Conservation (phyloP, 306 rosid genomes). For the Cucurbita maxima region DNA sequence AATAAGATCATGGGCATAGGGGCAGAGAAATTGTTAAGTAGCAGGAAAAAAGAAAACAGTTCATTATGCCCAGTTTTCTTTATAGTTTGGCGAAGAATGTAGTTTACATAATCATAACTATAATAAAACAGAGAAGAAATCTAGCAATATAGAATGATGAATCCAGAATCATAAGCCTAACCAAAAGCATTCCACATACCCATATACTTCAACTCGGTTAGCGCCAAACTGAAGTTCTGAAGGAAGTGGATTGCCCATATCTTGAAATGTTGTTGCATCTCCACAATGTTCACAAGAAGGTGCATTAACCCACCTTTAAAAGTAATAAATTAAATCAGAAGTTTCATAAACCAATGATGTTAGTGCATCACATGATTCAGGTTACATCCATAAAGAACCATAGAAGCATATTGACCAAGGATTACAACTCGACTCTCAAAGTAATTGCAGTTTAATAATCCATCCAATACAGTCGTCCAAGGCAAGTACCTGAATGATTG, state of each 20-base stretch:
- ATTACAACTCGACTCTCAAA: neutral
- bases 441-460: neutral
- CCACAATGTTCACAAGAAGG: slow-evolving; percentile 79
- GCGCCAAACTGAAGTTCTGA: slow-evolving; percentile 50
- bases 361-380: neutral
- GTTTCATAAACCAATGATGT: neutral
- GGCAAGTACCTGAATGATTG: slow-evolving; percentile 59
- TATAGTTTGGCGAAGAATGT: neutral
- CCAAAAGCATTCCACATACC: slow-evolving; percentile 29
- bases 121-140: neutral
- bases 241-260: slow-evolving; percentile 45
- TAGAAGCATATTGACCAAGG: neutral
- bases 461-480: neutral
- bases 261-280: slow-evolving; percentile 26
- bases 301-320: slow-evolving; percentile 59
- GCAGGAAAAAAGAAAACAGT: neutral
- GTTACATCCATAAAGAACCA: neutral
- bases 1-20: neutral
- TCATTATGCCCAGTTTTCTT: neutral
- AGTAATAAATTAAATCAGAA: slow-evolving; percentile 7
- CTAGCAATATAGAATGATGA: neutral
- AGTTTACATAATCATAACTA: neutral
- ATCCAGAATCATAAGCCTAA: slow-evolving; percentile 4
- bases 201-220: slow-evolving; percentile 50
- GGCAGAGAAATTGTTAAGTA: neutral